Base-by-base conservation (phyloP, 2,329 filamentous ascomycete genomes). In the Zelopaecilomyces penicillatus region DNA sequence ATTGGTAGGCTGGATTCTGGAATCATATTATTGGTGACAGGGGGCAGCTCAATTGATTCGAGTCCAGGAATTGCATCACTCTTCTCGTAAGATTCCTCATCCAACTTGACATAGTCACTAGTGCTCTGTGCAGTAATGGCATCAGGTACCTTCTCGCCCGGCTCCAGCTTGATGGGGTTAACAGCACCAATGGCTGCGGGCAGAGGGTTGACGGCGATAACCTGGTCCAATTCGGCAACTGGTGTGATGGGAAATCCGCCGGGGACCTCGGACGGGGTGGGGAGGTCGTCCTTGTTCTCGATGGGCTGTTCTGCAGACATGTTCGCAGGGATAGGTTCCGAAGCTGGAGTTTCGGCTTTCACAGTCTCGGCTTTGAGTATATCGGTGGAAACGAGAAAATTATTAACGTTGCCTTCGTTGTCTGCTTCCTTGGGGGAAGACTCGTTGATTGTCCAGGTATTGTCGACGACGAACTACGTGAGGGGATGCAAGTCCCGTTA, bases 381-480 rank as follows among this genome's bases (percentile, higher is more conserved):
- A 60, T 87, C 76, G 51, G 88, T 78, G 46, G 85, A 80, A 35
- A 78, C 77, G 46, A 98, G 77, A 52, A 96, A 81, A 79, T 97
- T 97, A 76, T 97, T 97, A 57, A 89, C 74, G 75, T 91, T 95
- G 58, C 86, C 85, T 58, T 82, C 74, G 53, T 78, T 76, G 73
- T 96, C 91, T 59, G 80, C 79, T 69, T 96, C 90, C 67, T 85
- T 83, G 48, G 86, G 85, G 36, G 83, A 85, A 47, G 81, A 80
- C 57, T 83, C 80, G 67, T 96, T 90, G 63, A 82, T 85, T 41
- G 81, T 82, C 93, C 93, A 98, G 56, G 78, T 79, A 55, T 86
- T 87, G 76, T 98, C 88, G 54, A 96, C 91, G 57, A 98, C 86
- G 65, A 95, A 98, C 91, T 96, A 64, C 44, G 57, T 34, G 42